Evolutionary conservation across 345 rosid genomes (phyloP).

Genomic region (Physaria fendleri): DNA sequence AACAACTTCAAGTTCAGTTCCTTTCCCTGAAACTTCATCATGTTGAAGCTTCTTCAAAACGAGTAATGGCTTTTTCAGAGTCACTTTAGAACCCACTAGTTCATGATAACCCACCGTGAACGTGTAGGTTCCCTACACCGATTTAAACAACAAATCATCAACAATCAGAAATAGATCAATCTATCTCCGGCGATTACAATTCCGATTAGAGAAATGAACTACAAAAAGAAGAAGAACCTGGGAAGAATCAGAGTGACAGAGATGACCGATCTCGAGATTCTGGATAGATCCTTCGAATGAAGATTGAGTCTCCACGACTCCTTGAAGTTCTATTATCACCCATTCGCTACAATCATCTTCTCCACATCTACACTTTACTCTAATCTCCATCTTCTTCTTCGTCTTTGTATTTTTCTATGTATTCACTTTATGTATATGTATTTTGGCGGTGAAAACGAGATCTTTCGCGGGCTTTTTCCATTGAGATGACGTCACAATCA

Average conservation of each 20-base stretch:
- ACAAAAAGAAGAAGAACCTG: conserved; percentile 45
- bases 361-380: conserved; percentile 72
- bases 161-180: too few species aligned
- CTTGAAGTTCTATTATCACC: conserved; percentile 87
- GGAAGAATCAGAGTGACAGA: conserved; percentile 57
- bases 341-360: conserved; percentile 74
- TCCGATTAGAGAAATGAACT: background rate
- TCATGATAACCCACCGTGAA: conserved; percentile 86
- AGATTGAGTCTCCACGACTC: conserved; percentile 62
- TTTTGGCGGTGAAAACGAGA: conserved; percentile 19
- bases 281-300: conserved; percentile 51
- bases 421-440: background rate
- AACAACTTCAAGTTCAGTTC: conserved; percentile 51
- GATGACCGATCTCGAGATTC: conserved; percentile 70
- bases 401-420: background rate
- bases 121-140: conserved; percentile 54
- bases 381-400: conserved; percentile 63
- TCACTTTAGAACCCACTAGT: conserved; percentile 48
- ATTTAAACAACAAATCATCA: background rate
- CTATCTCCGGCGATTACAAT: background rate
- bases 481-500: conserved; percentile 8
- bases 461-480: conserved; percentile 21
- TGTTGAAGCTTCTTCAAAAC: conserved; percentile 60
- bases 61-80: conserved; percentile 61
- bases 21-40: conserved; percentile 22